A percentile compares a stretch with the other conserved stretches of the same genome.
Conservation (phyloP, 164 flowering plant species). For the Kingdonia uniflora region DNA sequence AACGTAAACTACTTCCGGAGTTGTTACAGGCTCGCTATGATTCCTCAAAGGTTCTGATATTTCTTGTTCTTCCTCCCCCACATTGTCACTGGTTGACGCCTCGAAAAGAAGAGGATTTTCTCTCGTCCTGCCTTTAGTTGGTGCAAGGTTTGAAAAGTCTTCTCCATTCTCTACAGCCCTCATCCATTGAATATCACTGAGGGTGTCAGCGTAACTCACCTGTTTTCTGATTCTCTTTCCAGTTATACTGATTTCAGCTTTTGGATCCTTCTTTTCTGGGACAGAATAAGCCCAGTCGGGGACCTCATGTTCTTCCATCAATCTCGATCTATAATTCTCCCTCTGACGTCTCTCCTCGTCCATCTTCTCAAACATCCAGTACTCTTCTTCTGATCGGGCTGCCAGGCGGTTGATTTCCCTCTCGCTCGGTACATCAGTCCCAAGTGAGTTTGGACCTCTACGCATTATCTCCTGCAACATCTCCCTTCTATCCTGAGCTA, state of each 20-base stretch:
- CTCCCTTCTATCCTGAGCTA: constrained; percentile 91
- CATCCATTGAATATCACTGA: constrained; percentile 76
- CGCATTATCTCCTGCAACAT: constrained; percentile 93
- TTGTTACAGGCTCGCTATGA: constrained; percentile 26
- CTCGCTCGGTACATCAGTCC: constrained; percentile 95
- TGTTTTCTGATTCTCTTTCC: constrained; percentile 82
- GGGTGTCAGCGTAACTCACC: constrained; percentile 59
- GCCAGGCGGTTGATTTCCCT: constrained; percentile 96
- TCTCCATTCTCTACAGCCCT: constrained; percentile 83
- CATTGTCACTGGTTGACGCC: constrained; percentile 18
- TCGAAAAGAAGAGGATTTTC: constrained; percentile 12
- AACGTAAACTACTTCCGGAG: constrained; percentile 38
- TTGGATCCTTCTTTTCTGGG: constrained; percentile 30
- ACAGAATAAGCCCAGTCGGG: constrained; percentile 85
- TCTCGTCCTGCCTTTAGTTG: constrained; percentile 9
- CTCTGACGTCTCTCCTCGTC: constrained; percentile 81
- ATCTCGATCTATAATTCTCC: constrained; percentile 78
- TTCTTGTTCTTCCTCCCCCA: constrained; percentile 18
- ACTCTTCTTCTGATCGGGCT: constrained; percentile 88
- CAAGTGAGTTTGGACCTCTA: constrained; percentile 79
- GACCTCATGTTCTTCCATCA: constrained; percentile 95
- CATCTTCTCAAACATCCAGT: constrained; percentile 91
- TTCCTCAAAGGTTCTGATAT: constrained; percentile 17
- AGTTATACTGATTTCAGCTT: constrained; percentile 22
- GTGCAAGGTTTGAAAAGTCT: constrained; percentile 30